Percentiles rank a stretch among this genome's conserved stretches.
phyloP scores from a whole-genome alignment of 2,329 filamentous ascomycete genomes.

The Trichoderma asperellum region DNA sequence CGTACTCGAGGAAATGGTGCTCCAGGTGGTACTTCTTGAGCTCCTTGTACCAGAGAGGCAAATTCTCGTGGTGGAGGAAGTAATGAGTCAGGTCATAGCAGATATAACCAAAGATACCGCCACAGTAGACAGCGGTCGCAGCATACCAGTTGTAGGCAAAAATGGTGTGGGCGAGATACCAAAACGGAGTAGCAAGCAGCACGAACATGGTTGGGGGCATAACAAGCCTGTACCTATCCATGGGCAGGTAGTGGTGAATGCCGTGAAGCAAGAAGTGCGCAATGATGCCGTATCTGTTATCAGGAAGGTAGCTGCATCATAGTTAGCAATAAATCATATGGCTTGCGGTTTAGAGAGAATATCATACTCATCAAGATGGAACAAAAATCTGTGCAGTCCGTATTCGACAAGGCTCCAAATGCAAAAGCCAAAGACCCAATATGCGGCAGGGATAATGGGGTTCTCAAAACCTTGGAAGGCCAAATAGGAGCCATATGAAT shows the following conservation, averaged over 20 bases:
- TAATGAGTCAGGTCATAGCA: slow-evolving; percentile 98
- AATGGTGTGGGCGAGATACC: slow-evolving; percentile 81
- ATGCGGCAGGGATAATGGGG: slow-evolving; percentile 54
- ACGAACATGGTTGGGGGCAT: slow-evolving; percentile 94
- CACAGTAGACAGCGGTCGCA: slow-evolving; percentile 78
- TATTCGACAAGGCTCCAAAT: slow-evolving; percentile 95
- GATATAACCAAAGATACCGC: slow-evolving; percentile 92
- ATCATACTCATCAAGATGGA: slow-evolving; percentile 88
- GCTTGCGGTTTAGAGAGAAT: not conserved
- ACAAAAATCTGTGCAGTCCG: slow-evolving; percentile 82
- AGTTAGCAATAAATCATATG: slow-evolving; percentile 38
- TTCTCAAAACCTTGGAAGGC: slow-evolving; percentile 65
- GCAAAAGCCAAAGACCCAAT: slow-evolving; percentile 71
- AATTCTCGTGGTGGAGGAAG: slow-evolving; percentile 93
- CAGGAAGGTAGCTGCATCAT: slow-evolving; percentile 72
- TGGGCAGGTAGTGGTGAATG: slow-evolving; percentile 98
- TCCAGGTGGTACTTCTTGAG: slow-evolving; percentile 98
- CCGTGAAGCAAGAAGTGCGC: slow-evolving; percentile 93
- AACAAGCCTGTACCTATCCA: slow-evolving; percentile 95
- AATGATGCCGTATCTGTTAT: slow-evolving; percentile 86
- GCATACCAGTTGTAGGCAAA: slow-evolving; percentile 86
- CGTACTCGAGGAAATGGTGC: slow-evolving; percentile 97
- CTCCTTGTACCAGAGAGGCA: slow-evolving; percentile 85
- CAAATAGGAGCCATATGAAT: slow-evolving; percentile 71
- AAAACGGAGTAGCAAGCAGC: slow-evolving; percentile 84